Conservation (phyloP, 2,329 filamentous ascomycete genomes). For the Trichophyton simii region DNA sequence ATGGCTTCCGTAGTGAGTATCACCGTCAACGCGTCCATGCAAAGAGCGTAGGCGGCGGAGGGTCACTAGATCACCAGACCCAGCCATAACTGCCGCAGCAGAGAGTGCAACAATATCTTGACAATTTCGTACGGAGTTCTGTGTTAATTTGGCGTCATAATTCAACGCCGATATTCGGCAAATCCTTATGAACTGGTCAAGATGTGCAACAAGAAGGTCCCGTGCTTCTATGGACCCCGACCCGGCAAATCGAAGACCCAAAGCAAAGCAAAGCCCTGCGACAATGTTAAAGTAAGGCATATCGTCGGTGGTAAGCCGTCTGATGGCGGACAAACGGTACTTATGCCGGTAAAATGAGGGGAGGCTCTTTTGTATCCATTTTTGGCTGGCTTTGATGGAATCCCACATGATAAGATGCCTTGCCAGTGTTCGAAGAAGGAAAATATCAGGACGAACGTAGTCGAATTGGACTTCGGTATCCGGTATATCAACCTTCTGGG, state of each 20-base stretch:
- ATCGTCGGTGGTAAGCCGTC: conserved; percentile 61
- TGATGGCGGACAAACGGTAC: conserved; percentile 47
- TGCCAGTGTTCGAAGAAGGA: conserved; percentile 77
- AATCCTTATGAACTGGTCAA: conserved; percentile 76
- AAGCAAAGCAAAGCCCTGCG: conserved; percentile 67
- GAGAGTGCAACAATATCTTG: conserved; percentile 78
- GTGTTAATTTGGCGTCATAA: conserved; percentile 75
- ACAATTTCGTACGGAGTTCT: conserved; percentile 76
- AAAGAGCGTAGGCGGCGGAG: conserved; percentile 76
- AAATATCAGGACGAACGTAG: conserved; percentile 84
- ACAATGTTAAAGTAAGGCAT: conserved; percentile 89
- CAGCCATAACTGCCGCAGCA: conserved; percentile 83
- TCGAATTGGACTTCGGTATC: conserved; percentile 86
- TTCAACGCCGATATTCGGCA: conserved; percentile 49
- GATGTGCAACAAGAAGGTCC: conserved; percentile 68
- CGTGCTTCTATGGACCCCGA: conserved; percentile 58
- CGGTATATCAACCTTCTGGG: conserved; percentile 84
- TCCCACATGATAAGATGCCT: conserved; percentile 92
- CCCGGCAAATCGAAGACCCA: conserved; percentile 62
- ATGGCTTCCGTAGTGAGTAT: conserved; percentile 86
- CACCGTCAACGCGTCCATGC: conserved; percentile 71
- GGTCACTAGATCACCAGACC: conserved; percentile 76
- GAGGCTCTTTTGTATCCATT: conserved; percentile 65
- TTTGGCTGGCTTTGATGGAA: conserved; percentile 56
- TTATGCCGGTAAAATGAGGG: conserved; percentile 55